These are phyloP conservation scores for Aspergillus tamarii DNA, from an alignment of 2,329 filamentous ascomycete genomes.

Conservation along the genomic window DNA sequence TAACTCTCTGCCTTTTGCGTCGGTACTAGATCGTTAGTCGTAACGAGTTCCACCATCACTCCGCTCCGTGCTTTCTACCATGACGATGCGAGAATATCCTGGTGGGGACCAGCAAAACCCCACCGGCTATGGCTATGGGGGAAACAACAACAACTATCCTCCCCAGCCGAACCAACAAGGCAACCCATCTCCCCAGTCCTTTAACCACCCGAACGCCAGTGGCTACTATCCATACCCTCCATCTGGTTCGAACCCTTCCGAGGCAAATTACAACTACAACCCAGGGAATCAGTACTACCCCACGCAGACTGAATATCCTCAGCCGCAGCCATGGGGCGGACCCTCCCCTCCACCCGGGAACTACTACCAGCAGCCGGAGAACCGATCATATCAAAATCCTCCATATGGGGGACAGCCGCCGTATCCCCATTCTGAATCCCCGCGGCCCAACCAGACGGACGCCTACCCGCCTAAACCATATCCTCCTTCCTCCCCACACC, in stretches of 20 bases:
- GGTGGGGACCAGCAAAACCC: background rate
- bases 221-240: background rate
- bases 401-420: background rate
- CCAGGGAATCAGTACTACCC: background rate
- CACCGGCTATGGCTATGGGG: background rate
- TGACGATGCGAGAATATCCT: background rate
- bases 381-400: background rate
- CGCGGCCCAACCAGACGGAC: background rate
- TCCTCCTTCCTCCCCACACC: background rate
- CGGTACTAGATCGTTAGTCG: background rate
- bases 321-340: background rate
- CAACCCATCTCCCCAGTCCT: background rate
- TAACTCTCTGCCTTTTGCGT: background rate
- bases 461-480: conserved; percentile 7
- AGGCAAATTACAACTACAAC: background rate
- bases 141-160: background rate
- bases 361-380: background rate
- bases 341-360: background rate
- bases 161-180: background rate
- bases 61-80: background rate
- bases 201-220: background rate
- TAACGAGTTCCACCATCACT: background rate
- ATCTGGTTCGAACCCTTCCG: background rate
- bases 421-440: background rate
- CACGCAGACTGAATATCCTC: background rate